Evolutionary conservation across 2,329 filamentous ascomycete species (phyloP).

Genomic region (Nigrospora osmanthi): DNA sequence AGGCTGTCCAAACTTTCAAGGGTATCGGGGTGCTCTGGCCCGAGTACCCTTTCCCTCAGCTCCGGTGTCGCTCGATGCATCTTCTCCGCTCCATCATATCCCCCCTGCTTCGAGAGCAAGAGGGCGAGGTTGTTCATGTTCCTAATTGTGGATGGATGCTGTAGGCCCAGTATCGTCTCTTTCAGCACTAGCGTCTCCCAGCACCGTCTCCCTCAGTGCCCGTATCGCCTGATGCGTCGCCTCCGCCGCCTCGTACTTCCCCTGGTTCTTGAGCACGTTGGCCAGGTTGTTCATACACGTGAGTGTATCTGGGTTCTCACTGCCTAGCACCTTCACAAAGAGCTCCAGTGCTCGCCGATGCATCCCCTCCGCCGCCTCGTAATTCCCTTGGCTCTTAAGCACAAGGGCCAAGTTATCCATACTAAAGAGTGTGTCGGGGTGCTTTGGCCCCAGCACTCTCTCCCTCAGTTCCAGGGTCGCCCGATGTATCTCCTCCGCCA

Average conservation of each 20-base stretch:
- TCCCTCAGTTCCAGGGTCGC: slow-evolving; percentile 3
- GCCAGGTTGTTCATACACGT: slow-evolving; percentile 13
- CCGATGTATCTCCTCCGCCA: slow-evolving; percentile 7
- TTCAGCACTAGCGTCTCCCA: no score
- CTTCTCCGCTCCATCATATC: slow-evolving; percentile 14
- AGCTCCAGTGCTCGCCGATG: slow-evolving; percentile 7
- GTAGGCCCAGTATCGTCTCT: no score
- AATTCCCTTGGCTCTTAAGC: slow-evolving; percentile 3
- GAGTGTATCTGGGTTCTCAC: slow-evolving; percentile 9
- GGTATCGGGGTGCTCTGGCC: no score
- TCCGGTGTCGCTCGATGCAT: no score
- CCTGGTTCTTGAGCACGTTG: slow-evolving; percentile 8
- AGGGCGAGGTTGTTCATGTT: slow-evolving; percentile 13
- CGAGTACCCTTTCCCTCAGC: no score
- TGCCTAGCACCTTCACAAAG: slow-evolving; percentile 7
- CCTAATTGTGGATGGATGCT: no score
- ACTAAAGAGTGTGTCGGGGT: slow-evolving; percentile 6
- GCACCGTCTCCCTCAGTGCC: no score
- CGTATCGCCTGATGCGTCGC: no score
- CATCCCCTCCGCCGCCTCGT: slow-evolving; percentile 13
- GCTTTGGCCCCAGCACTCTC: slow-evolving; percentile 7
- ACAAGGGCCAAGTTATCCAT: slow-evolving; percentile 7
- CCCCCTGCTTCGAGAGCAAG: slow-evolving; percentile 10
- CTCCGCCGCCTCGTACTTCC: slow-evolving; percentile 17
- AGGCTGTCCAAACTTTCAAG: no score